Evolutionary conservation across 805 yeast species (phyloP).

Genomic region (Yarrowia sp.): DNA sequence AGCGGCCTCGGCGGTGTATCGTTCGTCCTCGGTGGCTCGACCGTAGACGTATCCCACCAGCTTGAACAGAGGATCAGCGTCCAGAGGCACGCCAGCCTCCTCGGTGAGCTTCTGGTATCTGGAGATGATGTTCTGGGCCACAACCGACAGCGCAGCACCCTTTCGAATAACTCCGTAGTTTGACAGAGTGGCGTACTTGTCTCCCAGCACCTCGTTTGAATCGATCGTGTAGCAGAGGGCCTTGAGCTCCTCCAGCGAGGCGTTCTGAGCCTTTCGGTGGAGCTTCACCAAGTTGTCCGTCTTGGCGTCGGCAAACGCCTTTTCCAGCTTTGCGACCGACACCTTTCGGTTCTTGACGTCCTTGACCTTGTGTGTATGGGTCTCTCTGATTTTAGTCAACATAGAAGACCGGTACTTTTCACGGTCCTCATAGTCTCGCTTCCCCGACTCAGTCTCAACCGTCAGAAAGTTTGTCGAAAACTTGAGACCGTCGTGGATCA

Average conservation of each 20-base stretch:
- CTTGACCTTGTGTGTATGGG: neutral
- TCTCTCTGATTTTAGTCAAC: neutral
- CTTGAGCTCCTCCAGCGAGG: neutral
- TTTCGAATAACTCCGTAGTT: neutral
- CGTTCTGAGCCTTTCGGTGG: neutral
- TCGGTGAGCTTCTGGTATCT: constrained; percentile 7
- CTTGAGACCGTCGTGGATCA: neutral
- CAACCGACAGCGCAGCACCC: neutral
- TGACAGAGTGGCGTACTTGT: neutral
- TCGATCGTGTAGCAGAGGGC: neutral
- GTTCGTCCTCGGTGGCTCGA: neutral
- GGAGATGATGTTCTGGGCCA: constrained; percentile 6
- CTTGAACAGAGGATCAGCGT: neutral
- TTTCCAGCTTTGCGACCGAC: neutral
- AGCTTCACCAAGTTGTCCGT: neutral
- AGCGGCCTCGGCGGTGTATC: neutral
- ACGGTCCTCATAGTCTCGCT: constrained; percentile 5
- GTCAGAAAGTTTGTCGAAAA: neutral
- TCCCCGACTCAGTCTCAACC: neutral
- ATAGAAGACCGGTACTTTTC: neutral
- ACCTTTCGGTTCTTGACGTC: neutral
- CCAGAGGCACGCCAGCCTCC: neutral
- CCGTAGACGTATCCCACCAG: neutral
- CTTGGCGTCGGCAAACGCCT: neutral
- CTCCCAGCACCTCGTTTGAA: neutral